These are phyloP conservation scores for Spinellus fusiger DNA, from an alignment of 192 early-diverging fungal species.

Conservation along the genomic window DNA sequence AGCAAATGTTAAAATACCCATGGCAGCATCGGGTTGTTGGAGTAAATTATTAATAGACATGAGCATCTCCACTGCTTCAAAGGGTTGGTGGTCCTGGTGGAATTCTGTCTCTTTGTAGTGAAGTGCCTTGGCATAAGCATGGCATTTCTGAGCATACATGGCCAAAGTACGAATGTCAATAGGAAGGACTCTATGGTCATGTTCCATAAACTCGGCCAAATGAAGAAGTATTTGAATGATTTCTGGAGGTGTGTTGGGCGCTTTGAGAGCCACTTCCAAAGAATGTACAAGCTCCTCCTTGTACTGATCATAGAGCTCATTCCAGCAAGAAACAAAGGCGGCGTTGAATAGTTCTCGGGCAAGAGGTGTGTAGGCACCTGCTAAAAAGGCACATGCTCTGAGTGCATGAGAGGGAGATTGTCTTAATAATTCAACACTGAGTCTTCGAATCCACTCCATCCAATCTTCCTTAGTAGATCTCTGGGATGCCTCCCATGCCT, in stretches of 20 bases:
- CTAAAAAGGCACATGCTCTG: slow-evolving; percentile 82
- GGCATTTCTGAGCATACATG: slow-evolving; percentile 84
- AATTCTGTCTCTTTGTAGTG: slow-evolving; percentile 98
- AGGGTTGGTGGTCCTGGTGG: slow-evolving; percentile 62
- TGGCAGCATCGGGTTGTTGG: slow-evolving; percentile 93
- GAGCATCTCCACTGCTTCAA: slow-evolving; percentile 82
- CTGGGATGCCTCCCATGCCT: slow-evolving; percentile 83
- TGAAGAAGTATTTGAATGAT: slow-evolving; percentile 88
- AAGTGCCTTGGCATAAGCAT: slow-evolving; percentile 96
- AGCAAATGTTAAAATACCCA: slow-evolving; percentile 89
- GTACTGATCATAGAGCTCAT: slow-evolving; percentile 82
- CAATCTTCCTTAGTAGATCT: slow-evolving; percentile 90
- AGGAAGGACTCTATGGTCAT: slow-evolving; percentile 90
- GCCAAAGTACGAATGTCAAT: slow-evolving; percentile 90
- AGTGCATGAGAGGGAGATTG: slow-evolving; percentile 96
- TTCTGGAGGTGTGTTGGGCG: slow-evolving; percentile 84
- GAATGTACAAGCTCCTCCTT: slow-evolving; percentile 83
- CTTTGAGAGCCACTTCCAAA: slow-evolving; percentile 75
- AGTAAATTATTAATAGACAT: slow-evolving; percentile 93
- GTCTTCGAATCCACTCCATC: slow-evolving; percentile 88
- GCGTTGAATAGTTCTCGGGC: slow-evolving; percentile 92
- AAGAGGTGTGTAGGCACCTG: slow-evolving; percentile 71
- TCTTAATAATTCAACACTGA: slow-evolving; percentile 87
- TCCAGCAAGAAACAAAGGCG: slow-evolving; percentile 96
- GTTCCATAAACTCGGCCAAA: slow-evolving; percentile 98